Evolutionary conservation across 306 rosid species (phyloP), one percentile per base, ranked within the genome.

Genomic region (Cucumis melo): DNA sequence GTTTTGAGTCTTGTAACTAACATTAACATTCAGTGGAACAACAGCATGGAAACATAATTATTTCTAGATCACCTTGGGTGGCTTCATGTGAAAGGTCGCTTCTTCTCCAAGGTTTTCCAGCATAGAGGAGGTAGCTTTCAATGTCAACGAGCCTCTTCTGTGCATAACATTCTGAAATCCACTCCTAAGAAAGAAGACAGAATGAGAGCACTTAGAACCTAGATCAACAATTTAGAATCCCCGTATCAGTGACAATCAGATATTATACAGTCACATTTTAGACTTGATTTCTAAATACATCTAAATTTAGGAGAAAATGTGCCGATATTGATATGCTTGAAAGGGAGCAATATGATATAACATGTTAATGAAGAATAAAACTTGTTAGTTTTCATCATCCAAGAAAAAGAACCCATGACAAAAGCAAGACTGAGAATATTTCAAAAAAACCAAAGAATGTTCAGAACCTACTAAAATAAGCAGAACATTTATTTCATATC

Each of bases 61-160:
- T 24, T 76, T 72, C n/a, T 75, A 64, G 76, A 64, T 84, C 64
- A 91, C 98, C 96, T 85, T 78, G 82, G 66, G 29, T 73, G 73
- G 59, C 66, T 73, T 83, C 86, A 32, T 55, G 84, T 56, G 90
- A 70, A 75, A 44, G 80, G 65, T 84, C 51, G 80, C 88, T 84
- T 89, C 87, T 88, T 65, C 95, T 89, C 98, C 97, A 94, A 16
- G 97, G 96, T 77, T 89, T 91, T 72, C 98, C 96, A 58, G 88
- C 89, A 85, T 90, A 89, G 86, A 90, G 85, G 29, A 94, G 86
- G 82, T 87, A 87, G 78, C 62, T 85, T 73, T 94, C 98, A 83
- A 91, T 91, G 54, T 91, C 98, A 55, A 88, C 60, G 53, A 94
- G 94, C 91, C 86, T 88, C 86, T 83, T 94, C 82, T 86, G 91